These are phyloP conservation scores for Effrenium voratum DNA, from an alignment of 73 alveolate genomes.

Conservation along the genomic window DNA sequence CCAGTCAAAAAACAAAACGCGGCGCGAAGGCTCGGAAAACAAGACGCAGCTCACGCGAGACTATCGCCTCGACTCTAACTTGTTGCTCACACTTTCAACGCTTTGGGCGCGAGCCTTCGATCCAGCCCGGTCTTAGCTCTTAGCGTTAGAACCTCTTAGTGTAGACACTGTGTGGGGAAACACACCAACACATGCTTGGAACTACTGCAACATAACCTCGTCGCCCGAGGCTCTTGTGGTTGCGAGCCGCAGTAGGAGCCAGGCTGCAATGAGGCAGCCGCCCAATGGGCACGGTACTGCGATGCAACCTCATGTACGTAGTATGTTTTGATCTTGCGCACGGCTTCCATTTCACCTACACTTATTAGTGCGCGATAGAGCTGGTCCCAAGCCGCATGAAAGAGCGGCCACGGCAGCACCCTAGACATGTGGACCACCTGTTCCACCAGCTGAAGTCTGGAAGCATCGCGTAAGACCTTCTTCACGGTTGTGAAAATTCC, in stretches of 20 bases:
- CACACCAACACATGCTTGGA: too few relatives aligned
- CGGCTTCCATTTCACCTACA: not conserved
- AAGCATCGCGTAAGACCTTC: not conserved
- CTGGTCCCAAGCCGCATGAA: not conserved
- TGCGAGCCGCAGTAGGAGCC: not conserved
- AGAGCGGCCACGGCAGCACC: not conserved
- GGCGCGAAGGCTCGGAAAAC: too few relatives aligned
- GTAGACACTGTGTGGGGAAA: too few relatives aligned
- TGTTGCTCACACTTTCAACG: too few relatives aligned
- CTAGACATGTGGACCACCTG: not conserved
- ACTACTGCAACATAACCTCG: not conserved
- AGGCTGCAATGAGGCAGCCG: not conserved
- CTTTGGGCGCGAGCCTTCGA: too few relatives aligned
- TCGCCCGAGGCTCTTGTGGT: not conserved
- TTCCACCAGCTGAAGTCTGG: not conserved
- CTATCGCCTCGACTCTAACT: too few relatives aligned
- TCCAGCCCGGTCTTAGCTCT: too few relatives aligned
- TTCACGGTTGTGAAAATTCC: not conserved
- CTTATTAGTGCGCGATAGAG: not conserved
- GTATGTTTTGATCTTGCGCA: not conserved
- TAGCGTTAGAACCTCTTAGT: too few relatives aligned
- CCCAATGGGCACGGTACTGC: not conserved
- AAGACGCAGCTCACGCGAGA: too few relatives aligned
- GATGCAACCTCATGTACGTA: not conserved
- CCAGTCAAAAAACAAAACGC: too few relatives aligned